Evolutionary conservation across 1,284 basidiomycete genomes (phyloP).

Genomic region (Fomes fomentarius): DNA sequence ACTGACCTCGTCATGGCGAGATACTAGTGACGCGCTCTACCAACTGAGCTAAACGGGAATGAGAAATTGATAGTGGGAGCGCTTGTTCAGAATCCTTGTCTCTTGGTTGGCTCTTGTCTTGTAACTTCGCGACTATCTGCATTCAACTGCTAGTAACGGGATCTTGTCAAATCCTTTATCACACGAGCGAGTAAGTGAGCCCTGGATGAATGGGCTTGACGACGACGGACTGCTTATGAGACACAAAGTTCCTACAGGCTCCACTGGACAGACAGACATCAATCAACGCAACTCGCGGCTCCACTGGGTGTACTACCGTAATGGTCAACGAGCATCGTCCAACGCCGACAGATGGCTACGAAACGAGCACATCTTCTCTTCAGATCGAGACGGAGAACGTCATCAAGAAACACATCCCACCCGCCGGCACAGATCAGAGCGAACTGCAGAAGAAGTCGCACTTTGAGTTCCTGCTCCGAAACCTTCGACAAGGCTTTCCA

Average conservation of each 20-base stretch:
- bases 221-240: no score
- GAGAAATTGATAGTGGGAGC: no score
- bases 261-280: no score
- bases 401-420: conserved; percentile 51
- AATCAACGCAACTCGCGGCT: no score
- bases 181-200: no score
- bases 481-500: conserved; percentile 79
- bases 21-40: conserved; percentile 64
- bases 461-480: conserved; percentile 69
- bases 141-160: background rate
- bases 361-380: conserved; percentile 62
- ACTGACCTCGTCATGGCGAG: conserved; percentile 53
- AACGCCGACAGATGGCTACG: conserved; percentile 58
- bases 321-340: conserved; percentile 2
- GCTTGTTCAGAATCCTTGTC: background rate
- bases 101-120: no score
- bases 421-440: conserved; percentile 16
- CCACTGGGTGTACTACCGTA: no score
- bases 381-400: conserved; percentile 73
- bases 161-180: no score
- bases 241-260: no score
- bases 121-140: background rate
- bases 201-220: no score
- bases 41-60: conserved; percentile 53
- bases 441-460: conserved; percentile 61